Evolutionary conservation across 2,329 filamentous ascomycete species (phyloP).

Genomic region (Tympanopsis confertula): DNA sequence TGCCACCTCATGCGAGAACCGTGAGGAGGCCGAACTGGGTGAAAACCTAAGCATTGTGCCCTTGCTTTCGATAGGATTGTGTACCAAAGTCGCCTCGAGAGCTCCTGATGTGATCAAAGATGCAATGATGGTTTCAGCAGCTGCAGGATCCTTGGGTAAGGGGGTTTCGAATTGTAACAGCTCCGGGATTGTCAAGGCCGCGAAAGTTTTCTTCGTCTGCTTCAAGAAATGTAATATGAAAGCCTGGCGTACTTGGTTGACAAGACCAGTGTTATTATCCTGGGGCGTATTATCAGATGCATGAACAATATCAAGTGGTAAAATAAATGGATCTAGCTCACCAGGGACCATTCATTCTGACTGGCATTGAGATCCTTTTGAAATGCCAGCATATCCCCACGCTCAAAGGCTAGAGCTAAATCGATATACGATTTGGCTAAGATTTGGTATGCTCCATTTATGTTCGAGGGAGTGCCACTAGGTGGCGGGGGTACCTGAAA

Average conservation of each 20-base stretch:
- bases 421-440: not conserved
- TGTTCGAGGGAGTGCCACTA: not conserved
- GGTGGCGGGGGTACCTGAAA: not conserved
- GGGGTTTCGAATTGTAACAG: not conserved
- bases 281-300: too few species aligned
- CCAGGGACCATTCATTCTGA: not conserved
- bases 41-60: not conserved
- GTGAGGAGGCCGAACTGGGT: not conserved
- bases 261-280: not conserved
- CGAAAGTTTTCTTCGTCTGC: not conserved
- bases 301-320: too few species aligned
- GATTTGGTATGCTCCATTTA: not conserved
- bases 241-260: not conserved
- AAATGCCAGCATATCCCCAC: not conserved
- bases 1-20: not conserved
- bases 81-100: not conserved
- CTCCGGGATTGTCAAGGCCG: not conserved
- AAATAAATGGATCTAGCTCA: not conserved
- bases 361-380: not conserved
- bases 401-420: not conserved
- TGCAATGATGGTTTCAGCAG: not conserved
- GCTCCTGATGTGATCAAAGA: not conserved
- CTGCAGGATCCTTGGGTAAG: not conserved
- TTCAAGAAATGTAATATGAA: not conserved
- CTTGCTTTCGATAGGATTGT: not conserved